Percentiles rank a stretch among this genome's conserved stretches.
Evolutionary conservation across 371 early-diverging fungal genomes (phyloP).

Genomic region (Mucor plumbeus): DNA sequence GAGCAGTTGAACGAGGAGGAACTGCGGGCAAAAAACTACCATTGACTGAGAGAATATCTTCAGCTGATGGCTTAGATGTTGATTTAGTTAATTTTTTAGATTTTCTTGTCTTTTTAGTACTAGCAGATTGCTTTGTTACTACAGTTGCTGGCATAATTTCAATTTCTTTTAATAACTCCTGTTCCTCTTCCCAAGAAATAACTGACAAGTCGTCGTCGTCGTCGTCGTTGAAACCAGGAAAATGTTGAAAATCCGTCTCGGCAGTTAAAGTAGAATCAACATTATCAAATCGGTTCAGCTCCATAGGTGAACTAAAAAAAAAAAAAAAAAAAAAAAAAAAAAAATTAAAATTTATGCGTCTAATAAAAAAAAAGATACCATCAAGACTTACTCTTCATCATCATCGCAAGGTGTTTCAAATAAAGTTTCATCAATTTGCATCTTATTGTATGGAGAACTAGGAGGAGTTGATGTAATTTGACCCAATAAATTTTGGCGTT

Average conservation of each 20-base stretch:
- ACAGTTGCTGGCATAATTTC: not conserved
- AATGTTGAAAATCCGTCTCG: slow-evolving; percentile 11
- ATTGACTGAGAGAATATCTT: not conserved
- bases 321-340: not conserved
- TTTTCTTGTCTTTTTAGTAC: not conserved
- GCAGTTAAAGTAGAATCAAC: not conserved
- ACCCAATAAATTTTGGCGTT: slow-evolving; percentile 9
- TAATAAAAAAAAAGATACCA: not conserved
- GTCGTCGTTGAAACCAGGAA: slow-evolving; percentile 6
- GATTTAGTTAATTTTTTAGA: not conserved
- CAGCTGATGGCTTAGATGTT: not conserved
- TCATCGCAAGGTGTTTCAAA: slow-evolving; percentile 5
- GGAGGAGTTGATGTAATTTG: slow-evolving; percentile 11
- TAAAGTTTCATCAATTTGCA: slow-evolving; percentile 11
- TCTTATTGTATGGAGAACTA: slow-evolving; percentile 1
- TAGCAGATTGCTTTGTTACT: not conserved
- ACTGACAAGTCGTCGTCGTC: slow-evolving; percentile 16
- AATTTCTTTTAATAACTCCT: not conserved
- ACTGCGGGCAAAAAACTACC: slow-evolving; percentile 3
- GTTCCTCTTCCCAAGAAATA: slow-evolving; percentile 15
- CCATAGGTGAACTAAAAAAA: slow-evolving; percentile 13
- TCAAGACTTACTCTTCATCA: slow-evolving; percentile 14
- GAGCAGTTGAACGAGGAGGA: slow-evolving; percentile 16
- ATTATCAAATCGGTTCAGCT: slow-evolving; percentile 16
- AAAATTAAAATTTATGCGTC: not conserved